phyloP scores from a whole-genome alignment of 148 eudicot species.

The Selenicereus undatus region DNA sequence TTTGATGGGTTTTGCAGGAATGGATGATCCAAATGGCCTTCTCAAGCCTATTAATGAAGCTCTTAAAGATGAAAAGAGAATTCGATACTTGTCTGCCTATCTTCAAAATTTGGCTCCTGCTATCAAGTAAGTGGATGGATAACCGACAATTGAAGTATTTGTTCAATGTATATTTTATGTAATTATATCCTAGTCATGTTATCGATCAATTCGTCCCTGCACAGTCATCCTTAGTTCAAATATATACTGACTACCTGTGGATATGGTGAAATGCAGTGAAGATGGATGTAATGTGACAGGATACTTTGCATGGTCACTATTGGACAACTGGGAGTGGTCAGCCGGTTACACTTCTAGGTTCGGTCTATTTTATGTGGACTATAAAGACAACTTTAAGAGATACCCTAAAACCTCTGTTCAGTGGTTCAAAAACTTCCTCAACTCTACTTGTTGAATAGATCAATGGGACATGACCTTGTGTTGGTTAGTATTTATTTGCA shows the following conservation, averaged over 20 bases:
- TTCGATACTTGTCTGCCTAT: slow-evolving; percentile 71
- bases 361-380: slow-evolving; percentile 80
- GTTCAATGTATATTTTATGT: too few species aligned
- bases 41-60: slow-evolving; percentile 40
- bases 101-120: slow-evolving; percentile 67
- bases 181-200: too few species aligned
- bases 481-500: too few species aligned
- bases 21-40: slow-evolving; percentile 71
- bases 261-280: slow-evolving; percentile 37
- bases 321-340: slow-evolving; percentile 97
- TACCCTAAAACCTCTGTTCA: slow-evolving; percentile 70
- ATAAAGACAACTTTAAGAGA: slow-evolving; percentile 57
- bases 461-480: too few species aligned
- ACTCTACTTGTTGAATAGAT: slow-evolving; percentile 16
- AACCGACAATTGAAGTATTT: too few species aligned
- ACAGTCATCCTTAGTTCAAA: too few species aligned
- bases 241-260: too few species aligned
- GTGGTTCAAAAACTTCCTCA: slow-evolving; percentile 73
- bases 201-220: too few species aligned
- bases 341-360: slow-evolving; percentile 73
- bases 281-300: slow-evolving; percentile 93
- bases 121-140: slow-evolving; percentile 52
- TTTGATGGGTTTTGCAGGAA: slow-evolving; percentile 36
- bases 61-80: slow-evolving; percentile 72
- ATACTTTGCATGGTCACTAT: slow-evolving; percentile 83